Evolutionary conservation across 1,284 basidiomycete genomes (phyloP), one percentile per base, ranked within the genome.

Genomic region (Somion occarium): DNA sequence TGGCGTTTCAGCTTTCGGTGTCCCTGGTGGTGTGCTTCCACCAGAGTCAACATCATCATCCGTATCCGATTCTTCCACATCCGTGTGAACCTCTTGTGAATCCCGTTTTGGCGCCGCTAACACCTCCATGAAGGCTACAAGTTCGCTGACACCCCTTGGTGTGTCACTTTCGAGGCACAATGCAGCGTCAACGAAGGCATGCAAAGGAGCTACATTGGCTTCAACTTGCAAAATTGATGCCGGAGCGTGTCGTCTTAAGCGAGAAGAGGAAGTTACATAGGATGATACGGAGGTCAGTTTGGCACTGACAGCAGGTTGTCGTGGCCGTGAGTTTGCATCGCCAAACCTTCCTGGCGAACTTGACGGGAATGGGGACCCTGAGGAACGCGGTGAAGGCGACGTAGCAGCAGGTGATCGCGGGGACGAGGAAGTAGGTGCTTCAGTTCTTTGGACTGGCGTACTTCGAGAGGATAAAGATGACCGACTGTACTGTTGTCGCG

Each of bases 151-250:
- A 23, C 59, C 68, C 2, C 53, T 68, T 50, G 37, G 61, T 59
- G 44, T 64, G 49, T 59, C 74, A 49, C 58, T 71, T 49, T 65
- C 73, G 58, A 71, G 69, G 44, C 67, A 70, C 58, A 62, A 63
- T 30, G 73, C 78, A n/a, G 91, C 69, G 63, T 94, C 91, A 26
- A 89, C 51, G 61, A 91, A 91, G 12, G 88, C 42, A 60, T 92
- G 91, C 4, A 92, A 59, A 1, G 90, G 83, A 1, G 73, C 69
- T 3, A 87, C 51, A 18, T 69, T 62, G 39, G 80, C 56, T 25
- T 74, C 69, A 5, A 77, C 49, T 9, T 67, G 59, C 23, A 59
- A 26, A 11, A 45, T 42, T 47, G 27, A 46, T 19, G 22, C 53
- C 5, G 48, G 46, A 13, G 43, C 39, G 26, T 55, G 53, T 3